Percentiles rank a stretch among this genome's conserved stretches.
Evolutionary conservation across 164 flowering plant species (phyloP).

Genomic region (Berberis vulgaris): DNA sequence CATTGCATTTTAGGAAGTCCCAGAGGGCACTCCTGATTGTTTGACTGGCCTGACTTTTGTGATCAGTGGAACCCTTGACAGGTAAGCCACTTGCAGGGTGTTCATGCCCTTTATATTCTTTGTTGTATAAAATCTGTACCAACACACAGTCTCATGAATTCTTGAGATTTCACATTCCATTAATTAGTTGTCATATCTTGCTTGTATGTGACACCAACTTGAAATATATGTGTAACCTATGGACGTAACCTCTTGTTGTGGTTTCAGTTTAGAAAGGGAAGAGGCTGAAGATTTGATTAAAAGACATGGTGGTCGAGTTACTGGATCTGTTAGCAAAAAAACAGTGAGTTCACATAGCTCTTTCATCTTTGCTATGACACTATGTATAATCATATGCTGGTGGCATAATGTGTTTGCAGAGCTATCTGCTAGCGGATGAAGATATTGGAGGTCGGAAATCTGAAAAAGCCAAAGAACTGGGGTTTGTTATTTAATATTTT

Average conservation of each 20-base stretch:
- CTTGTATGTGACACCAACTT: not conserved
- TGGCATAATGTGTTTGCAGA: constrained; percentile 40
- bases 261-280: constrained; percentile 88
- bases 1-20: constrained; percentile 66
- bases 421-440: constrained; percentile 90
- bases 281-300: constrained; percentile 95
- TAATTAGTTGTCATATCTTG: not conserved
- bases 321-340: constrained; percentile 93
- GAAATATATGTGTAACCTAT: not conserved
- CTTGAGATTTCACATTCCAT: not conserved
- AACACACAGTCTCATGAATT: not conserved
- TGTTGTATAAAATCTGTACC: too few relatives aligned
- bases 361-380: constrained; percentile 3
- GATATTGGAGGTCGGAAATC: constrained; percentile 91
- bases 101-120: too few relatives aligned
- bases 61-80: constrained; percentile 97
- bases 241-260: not conserved
- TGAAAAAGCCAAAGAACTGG: constrained; percentile 85
- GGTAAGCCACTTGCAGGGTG: constrained; percentile 31
- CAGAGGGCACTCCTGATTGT: constrained; percentile 85
- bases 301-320: constrained; percentile 93
- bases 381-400: constrained; percentile 2
- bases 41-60: constrained; percentile 87
- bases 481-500: constrained; percentile 35
- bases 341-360: constrained; percentile 39